Conservation (phyloP, 805 yeast genomes). For the Barnettozyma siamensis region DNA sequence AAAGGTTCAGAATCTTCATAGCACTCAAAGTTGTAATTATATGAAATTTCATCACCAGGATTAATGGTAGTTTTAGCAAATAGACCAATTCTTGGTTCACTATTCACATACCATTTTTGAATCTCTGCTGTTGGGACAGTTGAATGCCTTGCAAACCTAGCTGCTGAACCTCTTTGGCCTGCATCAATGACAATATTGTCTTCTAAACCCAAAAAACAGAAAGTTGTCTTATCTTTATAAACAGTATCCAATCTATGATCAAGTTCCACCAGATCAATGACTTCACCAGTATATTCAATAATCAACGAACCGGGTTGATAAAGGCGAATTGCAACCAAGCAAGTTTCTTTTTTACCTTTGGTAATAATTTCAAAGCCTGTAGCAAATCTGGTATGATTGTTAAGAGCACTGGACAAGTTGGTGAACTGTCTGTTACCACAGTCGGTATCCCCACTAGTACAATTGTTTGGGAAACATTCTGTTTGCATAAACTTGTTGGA, state of each 20-base stretch:
- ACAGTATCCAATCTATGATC: conserved; percentile 30
- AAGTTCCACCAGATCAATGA: conserved; percentile 35
- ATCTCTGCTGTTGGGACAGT: conserved; percentile 43
- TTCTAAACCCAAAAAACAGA: conserved; percentile 38
- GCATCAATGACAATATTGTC: conserved; percentile 40
- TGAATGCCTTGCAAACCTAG: conserved; percentile 46
- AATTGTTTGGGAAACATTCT: conserved; percentile 30
- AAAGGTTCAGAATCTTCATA: conserved; percentile 39
- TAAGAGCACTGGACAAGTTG: conserved; percentile 15
- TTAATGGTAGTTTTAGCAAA: conserved; percentile 35
- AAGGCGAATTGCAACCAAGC: conserved; percentile 33
- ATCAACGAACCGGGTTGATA: conserved; percentile 36
- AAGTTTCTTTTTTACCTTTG: conserved; percentile 35
- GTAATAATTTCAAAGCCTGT: conserved; percentile 29
- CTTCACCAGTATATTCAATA: conserved; percentile 46
- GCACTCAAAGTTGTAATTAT: conserved; percentile 44
- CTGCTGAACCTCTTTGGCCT: conserved; percentile 40
- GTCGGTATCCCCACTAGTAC: conserved; percentile 27
- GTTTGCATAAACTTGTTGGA: conserved; percentile 26
- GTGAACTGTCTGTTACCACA: conserved; percentile 37
- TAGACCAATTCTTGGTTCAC: conserved; percentile 40
- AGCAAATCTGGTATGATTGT: conserved; percentile 17
- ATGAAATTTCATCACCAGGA: conserved; percentile 40
- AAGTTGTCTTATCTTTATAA: conserved; percentile 30
- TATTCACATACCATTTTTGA: conserved; percentile 43